Base-by-base conservation (phyloP, 805 yeast species). In the Pichia occidentalis region DNA sequence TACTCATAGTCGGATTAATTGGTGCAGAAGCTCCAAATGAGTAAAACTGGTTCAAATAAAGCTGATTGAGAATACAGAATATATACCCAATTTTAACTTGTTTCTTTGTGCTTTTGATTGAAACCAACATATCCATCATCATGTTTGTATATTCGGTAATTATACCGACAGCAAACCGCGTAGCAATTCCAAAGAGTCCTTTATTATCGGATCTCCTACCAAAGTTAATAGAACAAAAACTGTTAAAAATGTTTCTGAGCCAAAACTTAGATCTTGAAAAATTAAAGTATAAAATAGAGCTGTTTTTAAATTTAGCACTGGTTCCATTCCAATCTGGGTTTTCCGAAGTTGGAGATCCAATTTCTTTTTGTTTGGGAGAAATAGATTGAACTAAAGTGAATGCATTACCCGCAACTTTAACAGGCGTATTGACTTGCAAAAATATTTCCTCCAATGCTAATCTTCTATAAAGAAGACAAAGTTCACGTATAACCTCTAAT, bases 281-380 rank as follows among this genome's bases (percentile, higher is more conserved):
- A 26, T 78, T 64, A 43, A 65, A 66, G 37, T 86, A 66, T 9
- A 77, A 53, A 44, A 78, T 76, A 2, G 73, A 57, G 0, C 80
- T 60, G 49, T 82, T 83, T 45, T 81, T 81, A 58, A 65, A 75
- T 47, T 76, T 77, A 1, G 82, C 73, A 28, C 75, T 66, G 0
- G 74, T 70, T 28, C 67, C 68, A 24, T 67, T 69, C 40, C 64
- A 52, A 57, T 39, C 62, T 53, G 33, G 54, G 43, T 19, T 53
- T 51, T 26, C 64, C 47, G 33, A 60, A 4, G 52, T 45, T 0
- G 75, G 76, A 19, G 70, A 68, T 2, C 61, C 63, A 0, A 67
- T 57, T 40, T 64, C 66, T 7, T 75, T 62, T 31, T 69, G 65
- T 12, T 68, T 52, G 2, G 68, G 68, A 3, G 70, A 64, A 13